Evolutionary conservation across 768 basidiomycete genomes (phyloP), one percentile per base, ranked within the genome.

Genomic region (Lyophyllum atratum): DNA sequence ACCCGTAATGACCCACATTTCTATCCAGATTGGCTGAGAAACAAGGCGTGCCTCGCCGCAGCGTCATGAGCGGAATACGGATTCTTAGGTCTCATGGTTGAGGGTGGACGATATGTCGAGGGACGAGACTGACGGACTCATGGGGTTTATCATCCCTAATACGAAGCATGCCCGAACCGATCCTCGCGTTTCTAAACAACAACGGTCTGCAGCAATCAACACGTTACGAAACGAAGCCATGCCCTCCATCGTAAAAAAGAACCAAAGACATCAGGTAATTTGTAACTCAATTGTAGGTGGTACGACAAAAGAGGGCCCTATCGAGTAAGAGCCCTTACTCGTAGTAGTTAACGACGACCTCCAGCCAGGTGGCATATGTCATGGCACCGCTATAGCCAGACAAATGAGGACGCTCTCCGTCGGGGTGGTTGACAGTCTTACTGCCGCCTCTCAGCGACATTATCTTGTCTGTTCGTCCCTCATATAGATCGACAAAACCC

Each of bases 1-100:
- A 44, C 54, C 62, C 62, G 62, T 63, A 34, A 8, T 7, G 24
- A 39, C 51, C 40, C 15, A 10, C 2, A 22, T 26, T 37, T 42
- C 21, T 15, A 8, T 44, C 17, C 33, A 79, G 80, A 80, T 67
- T 76, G 78, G 78, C 61, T 83, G 59, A 73, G 75, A 55, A 81
- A 82, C 49, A 60, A 68, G 42, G 61, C 68, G 28, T 74, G 69
- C 63, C 52, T 76, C 34, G 74, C 75, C 9, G 29, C 66, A 34
- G 64, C 66, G 58, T 59, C 64, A 54, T 62, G 37, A 62, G 15
- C n/a, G 19, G 19, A 15, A 6, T 5, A n/a, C 2, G n/a, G 39
- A 19, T 15, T 10, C 17, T 40, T 19, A n/a, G 10, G 19, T 10
- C 17, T 40, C 39, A 19, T 19, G 39, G 17, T 19, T n/a, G n/a